A percentile compares a stretch with the other conserved stretches of the same genome.
phyloP scores from a whole-genome alignment of 2,329 filamentous ascomycete species.

The Acarospora socialis region DNA sequence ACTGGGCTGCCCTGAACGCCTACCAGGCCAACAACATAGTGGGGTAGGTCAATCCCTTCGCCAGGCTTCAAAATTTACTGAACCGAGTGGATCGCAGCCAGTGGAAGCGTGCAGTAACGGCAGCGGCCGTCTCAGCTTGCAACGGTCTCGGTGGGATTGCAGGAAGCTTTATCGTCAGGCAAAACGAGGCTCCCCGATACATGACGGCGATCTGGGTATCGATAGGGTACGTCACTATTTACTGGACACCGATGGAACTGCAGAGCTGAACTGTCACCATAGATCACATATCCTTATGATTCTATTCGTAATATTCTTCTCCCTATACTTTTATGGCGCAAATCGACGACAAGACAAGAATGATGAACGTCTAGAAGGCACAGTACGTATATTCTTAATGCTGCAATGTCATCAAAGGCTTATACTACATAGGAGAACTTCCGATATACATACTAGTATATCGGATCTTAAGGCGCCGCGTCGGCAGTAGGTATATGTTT shows the following conservation, averaged over 20 bases:
- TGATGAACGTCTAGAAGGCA: slow-evolving; percentile 36
- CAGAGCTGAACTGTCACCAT: not conserved
- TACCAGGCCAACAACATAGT: slow-evolving; percentile 50
- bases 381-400: slow-evolving; percentile 18
- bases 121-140: slow-evolving; percentile 44
- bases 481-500: no score
- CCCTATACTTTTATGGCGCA: slow-evolving; percentile 37
- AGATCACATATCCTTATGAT: slow-evolving; percentile 47
- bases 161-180: slow-evolving; percentile 50
- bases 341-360: slow-evolving; percentile 37
- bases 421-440: slow-evolving; percentile 23
- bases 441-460: slow-evolving; percentile 28
- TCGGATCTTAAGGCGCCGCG: no score
- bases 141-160: slow-evolving; percentile 52
- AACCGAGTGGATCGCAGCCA: no score
- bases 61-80: not conserved
- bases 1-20: slow-evolving; percentile 52
- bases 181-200: slow-evolving; percentile 47
- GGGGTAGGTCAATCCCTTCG: slow-evolving; percentile 16
- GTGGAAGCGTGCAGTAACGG: slow-evolving; percentile 50
- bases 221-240: slow-evolving; percentile 31
- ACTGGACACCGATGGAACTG: slow-evolving; percentile 8
- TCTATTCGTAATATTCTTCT: slow-evolving; percentile 36
- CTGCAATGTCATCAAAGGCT: slow-evolving; percentile 15
- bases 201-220: slow-evolving; percentile 53